Evolutionary conservation across 2,329 filamentous ascomycete genomes (phyloP), one percentile per base, ranked within the genome.

Genomic region (Madurella mycetomatis): DNA sequence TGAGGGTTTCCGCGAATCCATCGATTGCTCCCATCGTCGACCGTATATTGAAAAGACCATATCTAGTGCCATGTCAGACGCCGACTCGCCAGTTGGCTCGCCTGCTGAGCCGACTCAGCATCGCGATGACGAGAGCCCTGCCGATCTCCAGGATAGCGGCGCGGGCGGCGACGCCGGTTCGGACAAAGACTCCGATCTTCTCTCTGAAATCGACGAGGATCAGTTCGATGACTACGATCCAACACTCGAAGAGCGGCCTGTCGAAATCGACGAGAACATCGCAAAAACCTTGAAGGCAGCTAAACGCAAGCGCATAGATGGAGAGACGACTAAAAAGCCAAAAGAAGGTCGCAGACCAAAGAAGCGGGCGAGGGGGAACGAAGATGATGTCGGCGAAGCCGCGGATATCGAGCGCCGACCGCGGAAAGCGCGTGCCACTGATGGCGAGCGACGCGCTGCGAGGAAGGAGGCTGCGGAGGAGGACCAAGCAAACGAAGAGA

Each of bases 301-400:
- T n/a, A 85, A 84, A 70, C 72, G 83, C 55, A 86, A 86, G 73
- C 81, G 88, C 54, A 66, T 76, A 9, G 86, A 81, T 34, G 84
- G 84, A 49, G 82, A 80, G 31, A 78, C 79, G 47, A 72, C 77
- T 42, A 89, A 87, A 71, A 94, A 90, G 73, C 87, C 88, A 50
- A 85, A 87, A 68, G 87, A 85, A 64, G 85, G 83, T n/a, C 79
- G 84, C 48, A 79, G 85, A 64, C 86, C 85, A 61, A 88, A 89
- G 71, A 84, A 86, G 68, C 73, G 64, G n/a, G 45, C 60, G 13
- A 54, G 80, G 45, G 72, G 77, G 40, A 76, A 79, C 54, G 77
- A 76, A 1, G 79, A 79, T 56, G 79, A 74, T 41, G 75, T 77
- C 47, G 78, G 79, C 31, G 78, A 77, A 51, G 78, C 74, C 41